Conservation (phyloP, 23 red algal species). For the Porphyridium purpureum region DNA sequence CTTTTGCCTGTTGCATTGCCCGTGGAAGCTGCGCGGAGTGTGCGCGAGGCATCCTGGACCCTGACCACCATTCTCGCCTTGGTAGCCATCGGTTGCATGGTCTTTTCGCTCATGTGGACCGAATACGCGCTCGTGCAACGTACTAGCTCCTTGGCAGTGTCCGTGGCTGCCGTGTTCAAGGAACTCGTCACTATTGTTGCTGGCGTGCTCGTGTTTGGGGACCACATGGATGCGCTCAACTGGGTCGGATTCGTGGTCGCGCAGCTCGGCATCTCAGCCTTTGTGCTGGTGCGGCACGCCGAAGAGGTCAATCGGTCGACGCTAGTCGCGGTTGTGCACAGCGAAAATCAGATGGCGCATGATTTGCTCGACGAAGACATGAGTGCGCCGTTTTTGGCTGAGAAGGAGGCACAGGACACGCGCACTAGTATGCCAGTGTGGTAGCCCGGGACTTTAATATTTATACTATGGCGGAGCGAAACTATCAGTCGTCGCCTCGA, state of each 20-base stretch:
- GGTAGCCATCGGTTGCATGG: slow-evolving; percentile 45
- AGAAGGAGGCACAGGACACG: no score
- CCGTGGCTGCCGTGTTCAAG: slow-evolving; percentile 90
- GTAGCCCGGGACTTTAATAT: no score
- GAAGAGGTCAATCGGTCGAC: no score
- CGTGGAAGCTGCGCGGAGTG: slow-evolving; percentile 35
- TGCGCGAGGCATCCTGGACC: no score
- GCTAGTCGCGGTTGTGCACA: no score
- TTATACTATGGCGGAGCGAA: no score
- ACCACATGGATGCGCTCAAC: slow-evolving; percentile 36
- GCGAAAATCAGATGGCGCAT: no score
- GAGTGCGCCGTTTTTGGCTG: no score
- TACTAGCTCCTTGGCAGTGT: slow-evolving; percentile 76
- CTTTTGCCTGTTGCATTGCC: slow-evolving; percentile 56
- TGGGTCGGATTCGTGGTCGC: slow-evolving; percentile 59
- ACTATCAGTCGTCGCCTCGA: no score
- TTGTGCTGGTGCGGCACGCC: slow-evolving; percentile 29
- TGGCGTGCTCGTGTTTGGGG: slow-evolving; percentile 50
- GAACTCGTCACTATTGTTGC: slow-evolving; percentile 77
- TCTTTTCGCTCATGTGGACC: slow-evolving; percentile 64
- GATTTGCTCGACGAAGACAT: no score
- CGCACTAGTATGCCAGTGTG: no score
- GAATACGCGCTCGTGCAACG: slow-evolving; percentile 83
- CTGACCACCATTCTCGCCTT: no score
- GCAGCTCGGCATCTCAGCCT: slow-evolving; percentile 53